Evolutionary conservation across 2,329 filamentous ascomycete species (phyloP).

Genomic region (Epichloe typhina): DNA sequence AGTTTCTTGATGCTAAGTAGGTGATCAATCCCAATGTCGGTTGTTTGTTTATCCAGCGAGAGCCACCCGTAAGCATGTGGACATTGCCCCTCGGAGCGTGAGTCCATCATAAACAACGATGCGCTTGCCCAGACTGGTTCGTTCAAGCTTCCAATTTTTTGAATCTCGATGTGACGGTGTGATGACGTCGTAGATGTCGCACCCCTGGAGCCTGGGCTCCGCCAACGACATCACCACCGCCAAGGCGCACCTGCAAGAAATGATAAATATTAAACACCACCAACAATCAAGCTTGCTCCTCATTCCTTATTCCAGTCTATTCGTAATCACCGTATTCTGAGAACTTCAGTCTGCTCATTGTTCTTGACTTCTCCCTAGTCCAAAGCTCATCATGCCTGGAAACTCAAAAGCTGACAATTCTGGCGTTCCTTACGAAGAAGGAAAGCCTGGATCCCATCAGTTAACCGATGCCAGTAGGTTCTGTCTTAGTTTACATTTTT

Average conservation of each 20-base stretch:
- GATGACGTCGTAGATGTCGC: slow-evolving; percentile 20
- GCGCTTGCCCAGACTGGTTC: too few relatives aligned
- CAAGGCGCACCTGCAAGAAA: not conserved
- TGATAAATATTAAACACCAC: not conserved
- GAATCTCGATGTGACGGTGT: not conserved
- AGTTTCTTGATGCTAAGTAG: too few relatives aligned
- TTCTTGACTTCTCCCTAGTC: not conserved
- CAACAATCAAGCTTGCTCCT: not conserved
- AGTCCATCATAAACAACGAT: too few relatives aligned
- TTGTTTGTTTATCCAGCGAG: too few relatives aligned
- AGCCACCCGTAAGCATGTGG: too few relatives aligned
- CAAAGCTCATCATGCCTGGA: slow-evolving; percentile 19
- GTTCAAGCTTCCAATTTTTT: not conserved
- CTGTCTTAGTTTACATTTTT: too few relatives aligned
- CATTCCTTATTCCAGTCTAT: not conserved
- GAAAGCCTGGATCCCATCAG: slow-evolving; percentile 54
- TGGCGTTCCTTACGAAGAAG: slow-evolving; percentile 53
- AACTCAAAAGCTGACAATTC: slow-evolving; percentile 53
- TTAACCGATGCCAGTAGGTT: slow-evolving; percentile 57
- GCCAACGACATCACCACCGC: not conserved
- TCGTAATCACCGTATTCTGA: not conserved
- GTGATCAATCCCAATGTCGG: too few relatives aligned
- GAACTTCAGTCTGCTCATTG: not conserved
- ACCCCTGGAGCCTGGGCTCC: slow-evolving; percentile 12
- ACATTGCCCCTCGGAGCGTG: too few relatives aligned